Evolutionary conservation across 805 yeast species (phyloP), one percentile per base, ranked within the genome.

Genomic region (Wickerhamomyces bisporus): DNA sequence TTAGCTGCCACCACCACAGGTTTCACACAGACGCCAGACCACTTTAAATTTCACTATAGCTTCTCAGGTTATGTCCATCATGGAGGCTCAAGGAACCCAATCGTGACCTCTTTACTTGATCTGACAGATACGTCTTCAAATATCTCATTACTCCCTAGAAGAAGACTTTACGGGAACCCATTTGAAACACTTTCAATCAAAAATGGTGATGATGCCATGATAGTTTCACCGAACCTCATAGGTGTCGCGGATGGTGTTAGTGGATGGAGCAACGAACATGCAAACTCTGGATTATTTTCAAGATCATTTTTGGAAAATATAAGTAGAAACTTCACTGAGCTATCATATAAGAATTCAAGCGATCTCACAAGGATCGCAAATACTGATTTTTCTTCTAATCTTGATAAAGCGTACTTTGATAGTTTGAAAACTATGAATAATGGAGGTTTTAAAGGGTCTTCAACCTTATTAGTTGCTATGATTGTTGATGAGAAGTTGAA

Each of bases 201-300:
- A 43, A 73, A 73, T 17, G 79, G 80, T 1, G 80, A 74, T 44
- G 80, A 74, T 48, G 77, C 80, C 8, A 71, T 74, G 77, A 57
- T 74, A 30, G 70, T 72, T 2, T 68, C 75, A 4, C 76, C 78
- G 0, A 64, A 73, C 5, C 64, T 73, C 30, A 48, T 74, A 38
- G 79, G 75, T 3, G 66, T 74, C 4, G 79, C 80, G 3, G 80
- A 74, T 49, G 80, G 80, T 2, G 76, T 74, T 7, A 68, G 75
- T 16, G 77, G 77, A 1, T 74, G 79, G 79, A 74, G 69, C 48
- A 64, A 68, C 15, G 64, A 60, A 28, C 68, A 69, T 38, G 60
- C 72, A 11, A 61, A 68, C 21, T 65, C 75, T 17, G 78, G 79
- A 2, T 59, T 72, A 15, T 74, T 77, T 75, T 68, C 78, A 1